Conservation (phyloP, 495 filamentous ascomycete genomes). For the Tuber aestivum region DNA sequence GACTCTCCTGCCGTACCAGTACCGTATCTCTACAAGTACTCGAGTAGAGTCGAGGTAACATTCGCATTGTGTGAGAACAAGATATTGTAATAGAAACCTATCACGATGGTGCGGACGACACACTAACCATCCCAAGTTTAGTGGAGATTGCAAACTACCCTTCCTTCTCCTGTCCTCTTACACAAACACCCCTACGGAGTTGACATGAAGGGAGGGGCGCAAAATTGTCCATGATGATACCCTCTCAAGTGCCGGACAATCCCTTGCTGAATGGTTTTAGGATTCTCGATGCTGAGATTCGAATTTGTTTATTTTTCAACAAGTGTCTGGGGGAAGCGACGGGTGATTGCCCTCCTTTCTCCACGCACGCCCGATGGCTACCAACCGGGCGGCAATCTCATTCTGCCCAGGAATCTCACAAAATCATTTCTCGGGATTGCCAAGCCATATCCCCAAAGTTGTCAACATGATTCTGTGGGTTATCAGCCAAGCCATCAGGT, state of each 20-base stretch:
- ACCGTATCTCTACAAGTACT: no score
- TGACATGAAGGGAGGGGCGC: neutral
- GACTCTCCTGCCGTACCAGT: no score
- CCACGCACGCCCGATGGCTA: neutral
- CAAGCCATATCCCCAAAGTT: neutral
- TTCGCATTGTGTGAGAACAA: neutral
- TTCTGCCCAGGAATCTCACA: neutral
- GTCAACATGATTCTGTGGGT: neutral
- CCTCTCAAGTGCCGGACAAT: neutral
- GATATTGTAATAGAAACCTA: neutral
- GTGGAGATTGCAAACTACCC: neutral
- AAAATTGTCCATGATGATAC: neutral
- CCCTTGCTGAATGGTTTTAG: neutral
- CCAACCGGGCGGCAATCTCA: neutral
- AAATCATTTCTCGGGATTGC: neutral
- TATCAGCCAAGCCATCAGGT: neutral
- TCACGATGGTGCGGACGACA: neutral
- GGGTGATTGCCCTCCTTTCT: neutral
- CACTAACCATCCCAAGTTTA: neutral
- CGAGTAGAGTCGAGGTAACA: no score
- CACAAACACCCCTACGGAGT: neutral
- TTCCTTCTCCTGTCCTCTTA: neutral
- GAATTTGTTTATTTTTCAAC: neutral
- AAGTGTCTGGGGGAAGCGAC: neutral
- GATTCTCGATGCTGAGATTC: neutral